Conservation (phyloP, 2,329 filamentous ascomycete species). For the Cordyceps militaris region DNA sequence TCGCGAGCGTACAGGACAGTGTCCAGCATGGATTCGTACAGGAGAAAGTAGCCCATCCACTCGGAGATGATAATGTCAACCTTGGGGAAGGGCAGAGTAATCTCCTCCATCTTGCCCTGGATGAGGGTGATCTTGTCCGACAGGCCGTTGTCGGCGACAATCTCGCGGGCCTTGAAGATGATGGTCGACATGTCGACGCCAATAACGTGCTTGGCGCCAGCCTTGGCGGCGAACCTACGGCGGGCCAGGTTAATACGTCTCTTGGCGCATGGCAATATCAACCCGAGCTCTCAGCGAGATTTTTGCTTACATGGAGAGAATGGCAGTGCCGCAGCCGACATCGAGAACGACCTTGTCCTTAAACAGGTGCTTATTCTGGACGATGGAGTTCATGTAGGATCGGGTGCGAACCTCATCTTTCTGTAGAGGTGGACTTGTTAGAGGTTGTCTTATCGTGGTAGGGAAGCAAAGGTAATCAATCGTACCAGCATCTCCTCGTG, state of each 20-base stretch:
- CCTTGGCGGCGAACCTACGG: slow-evolving; percentile 85
- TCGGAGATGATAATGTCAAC: slow-evolving; percentile 99
- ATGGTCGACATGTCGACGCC: slow-evolving; percentile 99
- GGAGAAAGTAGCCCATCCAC: slow-evolving; percentile 99
- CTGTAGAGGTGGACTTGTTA: slow-evolving; percentile 36
- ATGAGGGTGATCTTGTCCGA: slow-evolving; percentile 93
- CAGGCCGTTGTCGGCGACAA: slow-evolving; percentile 87
- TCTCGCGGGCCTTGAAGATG: slow-evolving; percentile 96
- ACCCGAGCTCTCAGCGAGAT: background rate
- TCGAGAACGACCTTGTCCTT: slow-evolving; percentile 83
- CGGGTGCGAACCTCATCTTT: slow-evolving; percentile 97
- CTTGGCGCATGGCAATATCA: background rate
- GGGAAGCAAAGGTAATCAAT: too few relatives aligned
- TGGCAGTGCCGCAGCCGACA: slow-evolving; percentile 94
- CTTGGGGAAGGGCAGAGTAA: slow-evolving; percentile 83
- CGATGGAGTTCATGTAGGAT: slow-evolving; percentile 95
- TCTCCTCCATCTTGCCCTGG: slow-evolving; percentile 99
- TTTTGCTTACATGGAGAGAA: slow-evolving; percentile 93
- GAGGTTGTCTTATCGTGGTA: slow-evolving; percentile 40
- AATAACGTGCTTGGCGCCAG: slow-evolving; percentile 96
- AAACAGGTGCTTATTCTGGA: slow-evolving; percentile 93
- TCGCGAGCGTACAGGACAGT: slow-evolving; percentile 96
- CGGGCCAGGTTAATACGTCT: background rate
- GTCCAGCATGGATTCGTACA: slow-evolving; percentile 99
- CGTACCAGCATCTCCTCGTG: slow-evolving; percentile 98